A percentile compares a stretch with the other conserved stretches of the same genome.
phyloP scores from a whole-genome alignment of 2,329 filamentous ascomycete genomes.

The Domatiomyces catenatus region DNA sequence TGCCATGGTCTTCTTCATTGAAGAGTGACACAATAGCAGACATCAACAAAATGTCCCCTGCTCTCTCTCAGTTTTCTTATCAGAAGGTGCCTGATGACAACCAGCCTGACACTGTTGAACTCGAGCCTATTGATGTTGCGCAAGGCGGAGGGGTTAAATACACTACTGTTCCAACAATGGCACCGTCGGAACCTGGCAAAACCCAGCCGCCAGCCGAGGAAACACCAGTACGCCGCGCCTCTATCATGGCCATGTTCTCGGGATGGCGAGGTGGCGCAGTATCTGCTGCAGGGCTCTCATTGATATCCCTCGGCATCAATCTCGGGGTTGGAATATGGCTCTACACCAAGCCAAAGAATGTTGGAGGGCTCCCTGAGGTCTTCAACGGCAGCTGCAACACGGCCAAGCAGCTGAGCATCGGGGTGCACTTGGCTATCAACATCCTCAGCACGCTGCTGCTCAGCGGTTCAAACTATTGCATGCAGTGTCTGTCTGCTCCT shows the following conservation, averaged over 20 bases:
- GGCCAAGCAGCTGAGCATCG: slow-evolving; percentile 6
- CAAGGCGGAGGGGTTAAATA: no score
- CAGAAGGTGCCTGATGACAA: no score
- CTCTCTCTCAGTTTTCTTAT: no score
- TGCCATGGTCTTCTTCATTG: no score
- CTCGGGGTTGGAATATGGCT: slow-evolving; percentile 9
- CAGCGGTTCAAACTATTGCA: slow-evolving; percentile 21
- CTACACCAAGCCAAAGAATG: background rate
- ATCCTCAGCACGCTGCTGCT: slow-evolving; percentile 21
- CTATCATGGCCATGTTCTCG: background rate
- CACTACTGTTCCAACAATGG: no score
- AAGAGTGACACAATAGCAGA: no score
- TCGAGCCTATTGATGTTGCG: no score
- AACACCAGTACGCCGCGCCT: no score
- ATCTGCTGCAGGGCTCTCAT: slow-evolving; percentile 6
- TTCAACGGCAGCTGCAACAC: slow-evolving; percentile 6
- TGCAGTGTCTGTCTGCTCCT: slow-evolving; percentile 22
- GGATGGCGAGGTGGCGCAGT: slow-evolving; percentile 12
- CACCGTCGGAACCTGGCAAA: no score
- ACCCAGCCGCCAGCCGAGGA: no score
- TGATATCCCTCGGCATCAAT: slow-evolving; percentile 11
- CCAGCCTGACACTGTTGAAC: no score
- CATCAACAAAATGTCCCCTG: no score
- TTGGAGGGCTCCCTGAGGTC: slow-evolving; percentile 2
- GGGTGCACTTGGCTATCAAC: slow-evolving; percentile 23